phyloP scores from a whole-genome alignment of 2,329 filamentous ascomycete genomes.

The Mollisiaceae sp. region DNA sequence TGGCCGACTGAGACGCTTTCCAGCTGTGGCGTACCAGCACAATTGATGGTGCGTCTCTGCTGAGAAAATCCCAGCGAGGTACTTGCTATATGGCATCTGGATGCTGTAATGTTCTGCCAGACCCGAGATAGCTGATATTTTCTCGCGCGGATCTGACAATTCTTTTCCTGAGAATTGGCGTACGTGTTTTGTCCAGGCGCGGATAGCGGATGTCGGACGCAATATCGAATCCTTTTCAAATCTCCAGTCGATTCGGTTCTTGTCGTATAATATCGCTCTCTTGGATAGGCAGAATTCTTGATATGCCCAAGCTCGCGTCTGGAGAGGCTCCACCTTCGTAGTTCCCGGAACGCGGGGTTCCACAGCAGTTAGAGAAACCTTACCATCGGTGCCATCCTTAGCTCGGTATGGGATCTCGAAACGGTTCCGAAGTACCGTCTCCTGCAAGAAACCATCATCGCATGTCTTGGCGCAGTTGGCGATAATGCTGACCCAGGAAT shows the following conservation, averaged over 20 bases:
- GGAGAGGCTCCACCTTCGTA: not conserved
- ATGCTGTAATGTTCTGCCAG: not conserved
- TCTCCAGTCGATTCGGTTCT: not conserved
- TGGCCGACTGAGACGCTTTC: not conserved
- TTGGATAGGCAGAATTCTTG: not conserved
- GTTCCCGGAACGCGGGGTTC: not conserved
- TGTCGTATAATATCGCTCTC: not conserved
- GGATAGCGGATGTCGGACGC: not conserved
- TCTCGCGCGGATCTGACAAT: not conserved
- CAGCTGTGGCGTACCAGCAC: not conserved
- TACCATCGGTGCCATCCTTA: not conserved
- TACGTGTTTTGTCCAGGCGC: not conserved
- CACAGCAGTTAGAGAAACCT: not conserved
- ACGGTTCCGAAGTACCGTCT: not conserved
- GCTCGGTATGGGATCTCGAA: not conserved
- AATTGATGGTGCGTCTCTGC: not conserved
- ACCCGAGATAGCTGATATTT: not conserved
- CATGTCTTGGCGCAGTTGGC: conserved; percentile 1
- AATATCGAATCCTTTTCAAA: not conserved
- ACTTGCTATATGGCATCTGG: not conserved
- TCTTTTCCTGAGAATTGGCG: not conserved
- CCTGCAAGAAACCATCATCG: not conserved
- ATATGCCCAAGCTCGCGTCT: conserved; percentile 2
- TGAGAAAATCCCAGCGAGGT: not conserved
- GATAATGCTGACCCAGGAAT: not conserved